phyloP scores from a whole-genome alignment of 768 basidiomycete genomes.

The Rhodotorula graminis region DNA sequence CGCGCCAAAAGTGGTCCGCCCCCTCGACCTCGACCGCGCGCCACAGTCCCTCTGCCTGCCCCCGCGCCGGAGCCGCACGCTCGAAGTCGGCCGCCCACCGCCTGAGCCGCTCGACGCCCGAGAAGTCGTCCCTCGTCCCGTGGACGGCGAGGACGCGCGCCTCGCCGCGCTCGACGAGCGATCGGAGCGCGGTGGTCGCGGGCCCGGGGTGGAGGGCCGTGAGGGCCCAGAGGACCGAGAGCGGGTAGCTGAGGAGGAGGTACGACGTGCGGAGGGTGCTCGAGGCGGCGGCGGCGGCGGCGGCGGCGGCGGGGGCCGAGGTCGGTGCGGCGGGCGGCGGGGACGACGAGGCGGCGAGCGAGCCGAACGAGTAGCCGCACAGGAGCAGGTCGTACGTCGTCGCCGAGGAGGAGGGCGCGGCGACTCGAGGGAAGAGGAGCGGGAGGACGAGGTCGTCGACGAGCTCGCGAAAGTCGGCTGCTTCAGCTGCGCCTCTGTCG shows the following conservation, averaged over 20 bases:
- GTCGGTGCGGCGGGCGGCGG: background rate
- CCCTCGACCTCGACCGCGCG: slow-evolving; percentile 27
- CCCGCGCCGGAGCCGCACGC: too few species aligned
- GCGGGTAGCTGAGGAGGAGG: slow-evolving; percentile 41
- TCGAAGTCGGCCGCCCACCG: slow-evolving; percentile 19
- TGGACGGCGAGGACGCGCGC: slow-evolving; percentile 15
- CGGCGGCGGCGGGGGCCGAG: background rate
- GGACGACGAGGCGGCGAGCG: slow-evolving; percentile 31
- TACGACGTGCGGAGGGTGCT: slow-evolving; percentile 14
- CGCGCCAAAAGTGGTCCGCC: slow-evolving; percentile 41
- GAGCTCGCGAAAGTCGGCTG: slow-evolving; percentile 26
- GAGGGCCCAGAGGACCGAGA: slow-evolving; percentile 42
- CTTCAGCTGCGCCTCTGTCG: slow-evolving; percentile 22
- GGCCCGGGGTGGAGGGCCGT: slow-evolving; percentile 15
- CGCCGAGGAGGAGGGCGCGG: background rate
- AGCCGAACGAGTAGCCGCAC: slow-evolving; percentile 40
- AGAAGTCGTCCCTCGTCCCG: slow-evolving; percentile 39
- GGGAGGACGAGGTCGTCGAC: slow-evolving; percentile 28
- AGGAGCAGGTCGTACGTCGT: slow-evolving; percentile 6
- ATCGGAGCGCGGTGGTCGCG: slow-evolving; percentile 1
- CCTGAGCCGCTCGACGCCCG: slow-evolving; percentile 11
- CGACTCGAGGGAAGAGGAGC: background rate
- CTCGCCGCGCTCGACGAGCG: background rate
- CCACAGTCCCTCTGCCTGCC: background rate
- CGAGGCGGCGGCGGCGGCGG: too few species aligned